A percentile compares a stretch with the other conserved stretches of the same genome.
Evolutionary conservation across 192 early-diverging fungal genomes (phyloP).

Genomic region (Linnemannia exigua): DNA sequence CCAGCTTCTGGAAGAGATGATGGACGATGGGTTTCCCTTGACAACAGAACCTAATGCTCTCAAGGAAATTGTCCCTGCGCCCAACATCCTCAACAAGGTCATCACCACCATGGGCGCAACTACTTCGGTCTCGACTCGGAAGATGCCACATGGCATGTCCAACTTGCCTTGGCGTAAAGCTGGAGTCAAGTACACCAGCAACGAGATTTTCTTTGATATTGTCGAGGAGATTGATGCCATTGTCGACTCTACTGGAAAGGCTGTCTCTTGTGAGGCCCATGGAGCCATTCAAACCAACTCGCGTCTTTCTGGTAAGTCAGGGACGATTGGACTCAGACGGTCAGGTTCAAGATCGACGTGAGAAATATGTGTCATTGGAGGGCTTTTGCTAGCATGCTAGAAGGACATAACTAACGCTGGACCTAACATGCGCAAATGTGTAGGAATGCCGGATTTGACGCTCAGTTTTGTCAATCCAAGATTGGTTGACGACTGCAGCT

Average conservation of each 20-base stretch:
- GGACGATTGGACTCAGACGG: not conserved
- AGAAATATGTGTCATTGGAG: too few relatives aligned
- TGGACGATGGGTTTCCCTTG: constrained; percentile 91
- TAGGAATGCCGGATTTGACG: constrained; percentile 91
- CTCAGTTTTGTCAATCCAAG: constrained; percentile 79
- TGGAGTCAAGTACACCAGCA: constrained; percentile 89
- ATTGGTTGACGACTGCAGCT: constrained; percentile 83
- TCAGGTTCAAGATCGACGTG: not conserved
- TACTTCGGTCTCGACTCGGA: constrained; percentile 51
- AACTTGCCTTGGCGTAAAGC: constrained; percentile 89
- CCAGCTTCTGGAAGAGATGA: constrained; percentile 93
- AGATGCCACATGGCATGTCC: constrained; percentile 76
- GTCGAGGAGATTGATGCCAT: constrained; percentile 91
- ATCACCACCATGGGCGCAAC: constrained; percentile 85
- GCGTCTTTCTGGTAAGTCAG: constrained; percentile 76
- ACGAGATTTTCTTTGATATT: constrained; percentile 97
- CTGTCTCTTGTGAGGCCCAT: constrained; percentile 83
- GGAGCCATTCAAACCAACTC: constrained; percentile 86
- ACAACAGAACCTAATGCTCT: constrained; percentile 91
- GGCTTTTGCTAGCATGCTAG: too few relatives aligned
- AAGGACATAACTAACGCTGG: not conserved
- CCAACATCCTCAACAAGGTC: constrained; percentile 87
- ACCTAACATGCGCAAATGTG: not conserved
- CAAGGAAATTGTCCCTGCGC: constrained; percentile 88
- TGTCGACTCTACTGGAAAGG: constrained; percentile 78